Evolutionary conservation across 495 filamentous ascomycete genomes (phyloP).

Genomic region (Penicillium paradoxum): DNA sequence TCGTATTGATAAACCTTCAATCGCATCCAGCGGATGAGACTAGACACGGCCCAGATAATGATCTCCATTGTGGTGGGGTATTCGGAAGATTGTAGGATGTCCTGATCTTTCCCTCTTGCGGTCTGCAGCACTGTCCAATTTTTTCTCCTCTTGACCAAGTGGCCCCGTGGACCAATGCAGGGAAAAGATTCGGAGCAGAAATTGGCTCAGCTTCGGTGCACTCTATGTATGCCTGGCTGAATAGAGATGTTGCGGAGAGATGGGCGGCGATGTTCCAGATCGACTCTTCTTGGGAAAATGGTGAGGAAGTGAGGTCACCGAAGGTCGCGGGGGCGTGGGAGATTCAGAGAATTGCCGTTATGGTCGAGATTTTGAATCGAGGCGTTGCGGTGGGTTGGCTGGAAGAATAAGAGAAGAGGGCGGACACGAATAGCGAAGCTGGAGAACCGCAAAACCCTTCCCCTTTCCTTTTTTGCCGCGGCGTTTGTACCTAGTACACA

Average conservation of each 20-base stretch:
- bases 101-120: neutral
- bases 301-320: neutral
- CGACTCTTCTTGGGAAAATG: too few species aligned
- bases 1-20: slow-evolving; percentile 84
- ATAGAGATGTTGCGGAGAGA: neutral
- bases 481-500: neutral
- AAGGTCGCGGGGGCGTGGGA: neutral
- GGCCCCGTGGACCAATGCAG: neutral
- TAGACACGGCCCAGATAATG: slow-evolving; percentile 37
- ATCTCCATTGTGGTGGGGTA: slow-evolving; percentile 23
- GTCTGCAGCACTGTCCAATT: neutral
- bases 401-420: neutral
- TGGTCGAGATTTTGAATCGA: neutral
- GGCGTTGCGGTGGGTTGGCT: neutral
- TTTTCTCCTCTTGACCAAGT: neutral
- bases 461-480: neutral
- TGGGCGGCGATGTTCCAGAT: neutral
- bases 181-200: neutral
- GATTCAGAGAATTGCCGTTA: neutral
- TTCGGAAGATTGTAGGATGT: neutral
- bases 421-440: neutral
- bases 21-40: slow-evolving; percentile 60
- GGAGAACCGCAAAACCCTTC: slow-evolving; percentile 2
- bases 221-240: neutral
- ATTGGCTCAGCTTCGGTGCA: neutral